phyloP scores from a whole-genome alignment of 2,329 filamentous ascomycete species.

The Aspergillus sp. region DNA sequence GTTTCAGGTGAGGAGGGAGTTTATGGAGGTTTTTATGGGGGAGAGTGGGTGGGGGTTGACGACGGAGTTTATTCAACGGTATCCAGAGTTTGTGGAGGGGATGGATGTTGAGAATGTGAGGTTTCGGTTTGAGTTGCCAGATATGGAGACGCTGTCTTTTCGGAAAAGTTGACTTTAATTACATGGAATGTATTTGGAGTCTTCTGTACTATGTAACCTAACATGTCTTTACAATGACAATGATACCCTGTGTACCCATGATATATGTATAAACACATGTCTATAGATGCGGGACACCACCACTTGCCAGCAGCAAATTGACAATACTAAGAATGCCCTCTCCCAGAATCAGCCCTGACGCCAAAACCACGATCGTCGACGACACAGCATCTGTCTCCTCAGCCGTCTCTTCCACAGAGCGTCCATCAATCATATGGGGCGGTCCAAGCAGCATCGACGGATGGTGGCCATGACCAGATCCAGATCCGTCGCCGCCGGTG shows the following conservation, averaged over 20 bases:
- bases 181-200: too few species aligned
- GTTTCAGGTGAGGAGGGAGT: slow-evolving; percentile 4
- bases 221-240: background rate
- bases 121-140: background rate
- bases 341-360: slow-evolving; percentile 81
- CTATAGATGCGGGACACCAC: slow-evolving; percentile 66
- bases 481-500: background rate
- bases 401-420: slow-evolving; percentile 36
- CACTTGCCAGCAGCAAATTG: slow-evolving; percentile 74
- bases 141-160: background rate
- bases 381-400: slow-evolving; percentile 31
- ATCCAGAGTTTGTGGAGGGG: slow-evolving; percentile 5
- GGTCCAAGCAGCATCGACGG: background rate
- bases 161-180: too few species aligned
- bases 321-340: slow-evolving; percentile 89
- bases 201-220: background rate
- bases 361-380: slow-evolving; percentile 77
- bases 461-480: background rate
- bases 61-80: slow-evolving; percentile 4
- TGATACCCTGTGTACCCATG: background rate
- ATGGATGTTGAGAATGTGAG: slow-evolving; percentile 5
- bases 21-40: slow-evolving; percentile 7
- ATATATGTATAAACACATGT: background rate
- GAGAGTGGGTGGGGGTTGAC: slow-evolving; percentile 7
- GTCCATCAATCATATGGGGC: background rate